phyloP scores from a whole-genome alignment of 805 yeast species.

The Maudiozyma serrabonitensis region DNA sequence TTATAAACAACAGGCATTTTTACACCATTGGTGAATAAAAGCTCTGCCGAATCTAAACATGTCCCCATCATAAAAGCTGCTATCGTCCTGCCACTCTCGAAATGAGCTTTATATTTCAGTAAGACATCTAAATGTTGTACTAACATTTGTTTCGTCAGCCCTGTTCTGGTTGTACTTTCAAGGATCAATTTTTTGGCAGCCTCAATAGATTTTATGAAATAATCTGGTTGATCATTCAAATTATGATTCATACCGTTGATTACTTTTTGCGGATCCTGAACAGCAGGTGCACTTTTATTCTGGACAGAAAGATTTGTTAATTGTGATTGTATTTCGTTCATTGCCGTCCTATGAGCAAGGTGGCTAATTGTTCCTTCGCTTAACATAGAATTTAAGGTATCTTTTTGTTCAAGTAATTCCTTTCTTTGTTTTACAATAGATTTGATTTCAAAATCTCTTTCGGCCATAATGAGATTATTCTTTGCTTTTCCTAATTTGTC shows the following conservation, averaged over 20 bases:
- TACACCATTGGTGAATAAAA: constrained; percentile 20
- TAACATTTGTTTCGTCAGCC: constrained; percentile 11
- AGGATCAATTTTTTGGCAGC: constrained; percentile 14
- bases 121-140: constrained; percentile 12
- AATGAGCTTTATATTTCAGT: constrained; percentile 9
- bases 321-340: constrained; percentile 8
- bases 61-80: constrained; percentile 5
- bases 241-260: constrained; percentile 3
- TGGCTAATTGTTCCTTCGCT: constrained; percentile 9
- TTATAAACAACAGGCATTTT: constrained; percentile 25
- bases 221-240: neutral
- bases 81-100: constrained; percentile 10
- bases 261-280: constrained; percentile 1
- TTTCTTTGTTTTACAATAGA: constrained; percentile 12
- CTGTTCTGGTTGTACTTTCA: constrained; percentile 14
- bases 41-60: constrained; percentile 18
- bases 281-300: neutral
- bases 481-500: constrained; percentile 12
- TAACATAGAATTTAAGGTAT: constrained; percentile 8
- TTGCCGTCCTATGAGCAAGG: constrained; percentile 5
- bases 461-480: constrained; percentile 13
- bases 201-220: constrained; percentile 13
- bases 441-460: constrained; percentile 9
- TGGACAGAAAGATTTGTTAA: constrained; percentile 8
- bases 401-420: constrained; percentile 11